Evolutionary conservation across 2,329 filamentous ascomycete species (phyloP).

Genomic region (Orbilia javanica): DNA sequence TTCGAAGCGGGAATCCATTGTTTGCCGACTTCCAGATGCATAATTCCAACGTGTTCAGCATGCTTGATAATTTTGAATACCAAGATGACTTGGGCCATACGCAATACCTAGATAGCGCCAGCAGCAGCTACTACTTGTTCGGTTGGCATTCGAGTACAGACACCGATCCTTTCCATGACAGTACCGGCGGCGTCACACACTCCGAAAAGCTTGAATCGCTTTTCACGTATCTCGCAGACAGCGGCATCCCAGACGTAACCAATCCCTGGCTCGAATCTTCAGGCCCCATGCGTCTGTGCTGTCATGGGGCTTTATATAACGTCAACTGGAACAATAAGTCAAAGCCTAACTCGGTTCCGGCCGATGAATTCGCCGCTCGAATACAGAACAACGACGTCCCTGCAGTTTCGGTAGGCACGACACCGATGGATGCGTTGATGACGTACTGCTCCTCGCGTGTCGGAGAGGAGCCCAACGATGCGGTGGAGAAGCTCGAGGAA

Average conservation of each 20-base stretch:
- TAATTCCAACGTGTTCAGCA: constrained; percentile 66
- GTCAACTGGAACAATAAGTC: constrained; percentile 64
- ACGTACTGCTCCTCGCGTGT: constrained; percentile 63
- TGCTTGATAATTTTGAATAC: constrained; percentile 64
- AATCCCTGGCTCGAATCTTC: constrained; percentile 28
- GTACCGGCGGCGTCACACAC: too few relatives aligned
- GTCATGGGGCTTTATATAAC: constrained; percentile 65
- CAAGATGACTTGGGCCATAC: constrained; percentile 62
- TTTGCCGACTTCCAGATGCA: constrained; percentile 67
- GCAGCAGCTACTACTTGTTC: constrained; percentile 65
- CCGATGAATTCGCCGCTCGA: too few relatives aligned
- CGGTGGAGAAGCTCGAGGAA: constrained; percentile 61
- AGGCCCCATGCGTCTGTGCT: constrained; percentile 59
- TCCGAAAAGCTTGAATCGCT: too few relatives aligned
- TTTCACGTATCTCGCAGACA: too few relatives aligned
- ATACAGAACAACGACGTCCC: constrained; percentile 62
- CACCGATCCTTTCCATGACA: constrained; percentile 59
- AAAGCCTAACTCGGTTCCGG: constrained; percentile 61
- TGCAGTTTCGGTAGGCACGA: constrained; percentile 64
- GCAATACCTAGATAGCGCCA: constrained; percentile 59
- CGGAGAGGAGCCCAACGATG: not conserved
- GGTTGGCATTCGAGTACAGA: constrained; percentile 65
- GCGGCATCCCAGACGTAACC: constrained; percentile 44
- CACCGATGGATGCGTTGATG: constrained; percentile 65
- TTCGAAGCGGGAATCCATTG: constrained; percentile 63